A percentile compares a stretch with the other conserved stretches of the same genome.
phyloP scores from a whole-genome alignment of 2,329 filamentous ascomycete genomes.

The Rhinocladiella mackenziei region DNA sequence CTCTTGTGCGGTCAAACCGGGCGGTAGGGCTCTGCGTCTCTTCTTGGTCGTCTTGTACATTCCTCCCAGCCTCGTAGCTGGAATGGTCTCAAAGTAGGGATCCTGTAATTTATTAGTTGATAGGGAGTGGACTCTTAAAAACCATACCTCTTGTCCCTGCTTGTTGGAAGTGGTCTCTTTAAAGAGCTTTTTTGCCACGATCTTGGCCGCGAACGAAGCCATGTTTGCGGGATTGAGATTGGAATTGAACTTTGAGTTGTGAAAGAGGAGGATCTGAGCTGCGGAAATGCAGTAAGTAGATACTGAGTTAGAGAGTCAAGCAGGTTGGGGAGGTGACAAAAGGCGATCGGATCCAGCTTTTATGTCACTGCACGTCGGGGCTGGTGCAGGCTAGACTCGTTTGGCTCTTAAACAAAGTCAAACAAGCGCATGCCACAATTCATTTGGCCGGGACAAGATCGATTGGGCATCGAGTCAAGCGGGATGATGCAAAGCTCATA shows the following conservation, averaged over 20 bases:
- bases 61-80: constrained; percentile 56
- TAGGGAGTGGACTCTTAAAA: neutral
- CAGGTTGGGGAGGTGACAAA: constrained; percentile 5
- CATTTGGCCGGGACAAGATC: constrained; percentile 8
- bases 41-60: constrained; percentile 69
- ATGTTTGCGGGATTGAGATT: constrained; percentile 39
- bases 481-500: constrained; percentile 1
- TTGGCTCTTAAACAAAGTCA: constrained; percentile 18
- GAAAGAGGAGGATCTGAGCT: neutral
- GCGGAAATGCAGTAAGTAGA: constrained; percentile 2
- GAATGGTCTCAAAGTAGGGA: constrained; percentile 81
- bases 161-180: constrained; percentile 56
- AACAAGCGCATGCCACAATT: constrained; percentile 5
- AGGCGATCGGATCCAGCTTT: constrained; percentile 7
- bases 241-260: too few species aligned
- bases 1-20: constrained; percentile 79
- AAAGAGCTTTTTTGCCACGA: constrained; percentile 55
- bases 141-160: constrained; percentile 53
- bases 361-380: constrained; percentile 16
- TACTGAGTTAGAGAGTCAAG: too few species aligned
- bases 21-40: constrained; percentile 76
- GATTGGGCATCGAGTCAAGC: constrained; percentile 9
- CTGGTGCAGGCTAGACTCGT: neutral
- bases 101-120: constrained; percentile 55
- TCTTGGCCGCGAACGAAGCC: constrained; percentile 53